Evolutionary conservation across 2,329 filamentous ascomycete species (phyloP), one percentile per base, ranked within the genome.

Genomic region (Arthrobotrys sinensis): DNA sequence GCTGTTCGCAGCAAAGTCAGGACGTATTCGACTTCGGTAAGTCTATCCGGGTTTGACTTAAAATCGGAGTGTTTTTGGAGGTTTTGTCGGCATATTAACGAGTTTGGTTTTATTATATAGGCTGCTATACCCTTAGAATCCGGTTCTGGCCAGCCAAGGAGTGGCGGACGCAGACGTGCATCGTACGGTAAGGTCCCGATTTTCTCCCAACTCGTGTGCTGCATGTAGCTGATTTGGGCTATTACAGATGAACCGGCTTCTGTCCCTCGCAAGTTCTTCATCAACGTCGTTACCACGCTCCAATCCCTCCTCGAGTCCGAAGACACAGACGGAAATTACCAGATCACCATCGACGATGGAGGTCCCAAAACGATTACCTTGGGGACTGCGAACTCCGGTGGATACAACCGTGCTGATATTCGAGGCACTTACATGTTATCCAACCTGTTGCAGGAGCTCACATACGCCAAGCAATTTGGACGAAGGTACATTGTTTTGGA

Each of bases 401-500:
- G 94, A 48, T 90, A 92, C 86, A 95, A 94, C 83, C 90, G 91
- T 80, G 94, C 95, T 84, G 94, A 98, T 83, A 90, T 99, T 79
- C 92, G 95, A 80, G 96, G 96, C 82, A 98, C 93, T 36, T 99
- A 99, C 85, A 96, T 97, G 91, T 89, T 99, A 76, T 97, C 95
- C 80, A 99, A 98, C 84, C 89, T 98, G 53, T 88, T 98, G 46
- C 96, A 99, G 85, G 96, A 99, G 85, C 89, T 99, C 80, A 96
- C 92, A 0, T 88, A 98, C 81, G 96, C 96, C 80, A 91, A 97
- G 86, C 92, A 96, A 83, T 94, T 93, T 83, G 94, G 93, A 76
- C 91, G 93, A 79, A 93, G 94, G 85, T 91, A 93, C 83, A 95
- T 98, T 82, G 90, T 97, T 67, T 89, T 99, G 52, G 94, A 98